Percentiles rank a stretch among this genome's conserved stretches.
phyloP scores from a whole-genome alignment of 345 rosid genomes.

The Clausena lansium region DNA sequence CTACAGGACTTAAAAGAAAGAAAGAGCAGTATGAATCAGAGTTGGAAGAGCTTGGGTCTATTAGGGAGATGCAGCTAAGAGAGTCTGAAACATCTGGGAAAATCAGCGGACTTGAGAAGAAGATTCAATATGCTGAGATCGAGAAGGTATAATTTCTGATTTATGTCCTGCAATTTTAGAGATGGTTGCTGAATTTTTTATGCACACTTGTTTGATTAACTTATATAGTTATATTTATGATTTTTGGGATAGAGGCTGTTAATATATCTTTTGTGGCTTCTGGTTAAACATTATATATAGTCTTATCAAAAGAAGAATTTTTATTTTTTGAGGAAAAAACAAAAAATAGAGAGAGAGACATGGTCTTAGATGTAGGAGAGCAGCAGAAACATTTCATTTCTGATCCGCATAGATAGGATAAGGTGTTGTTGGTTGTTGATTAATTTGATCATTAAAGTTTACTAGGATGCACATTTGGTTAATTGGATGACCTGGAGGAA shows the following conservation, averaged over 20 bases:
- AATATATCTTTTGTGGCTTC: neutral
- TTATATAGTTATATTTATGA: neutral
- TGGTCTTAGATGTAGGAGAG: neutral
- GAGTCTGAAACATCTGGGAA: slow-evolving; percentile 93
- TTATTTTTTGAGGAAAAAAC: neutral
- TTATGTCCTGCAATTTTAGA: no score
- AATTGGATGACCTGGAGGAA: slow-evolving; percentile 5
- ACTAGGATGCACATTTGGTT: neutral
- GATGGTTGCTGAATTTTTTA: neutral
- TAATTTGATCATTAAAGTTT: neutral
- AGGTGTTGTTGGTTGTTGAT: slow-evolving; percentile 5
- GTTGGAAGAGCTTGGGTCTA: slow-evolving; percentile 84
- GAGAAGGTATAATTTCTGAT: slow-evolving; percentile 59
- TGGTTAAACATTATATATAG: neutral
- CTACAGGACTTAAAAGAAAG: slow-evolving; percentile 64
- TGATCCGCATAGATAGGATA: neutral
- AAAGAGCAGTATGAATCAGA: slow-evolving; percentile 77
- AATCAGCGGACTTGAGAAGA: slow-evolving; percentile 94
- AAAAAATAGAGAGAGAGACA: neutral
- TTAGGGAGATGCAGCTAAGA: slow-evolving; percentile 89
- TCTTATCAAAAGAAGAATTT: neutral
- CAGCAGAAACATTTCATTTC: neutral
- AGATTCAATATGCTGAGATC: slow-evolving; percentile 92
- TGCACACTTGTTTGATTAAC: neutral
- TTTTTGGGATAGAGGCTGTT: neutral